phyloP scores from a whole-genome alignment of 1,284 basidiomycete genomes.

The Hymenochaete sp. region DNA sequence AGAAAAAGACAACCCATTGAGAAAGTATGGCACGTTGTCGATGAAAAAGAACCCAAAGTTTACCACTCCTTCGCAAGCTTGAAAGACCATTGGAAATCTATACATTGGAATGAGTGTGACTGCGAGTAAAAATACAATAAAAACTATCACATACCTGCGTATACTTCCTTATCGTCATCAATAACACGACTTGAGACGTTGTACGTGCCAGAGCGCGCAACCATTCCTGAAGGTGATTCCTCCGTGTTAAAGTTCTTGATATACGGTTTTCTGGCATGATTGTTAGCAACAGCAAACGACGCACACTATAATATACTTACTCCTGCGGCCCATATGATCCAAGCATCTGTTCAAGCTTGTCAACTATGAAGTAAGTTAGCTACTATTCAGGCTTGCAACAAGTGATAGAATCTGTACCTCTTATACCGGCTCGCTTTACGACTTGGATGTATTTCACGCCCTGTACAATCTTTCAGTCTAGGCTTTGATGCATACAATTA shows the following conservation, averaged over 20 bases:
- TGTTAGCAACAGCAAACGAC: neutral
- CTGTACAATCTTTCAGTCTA: constrained; percentile 28
- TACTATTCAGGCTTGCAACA: neutral
- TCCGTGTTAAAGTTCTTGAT: constrained; percentile 68
- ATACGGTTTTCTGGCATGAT: constrained; percentile 41
- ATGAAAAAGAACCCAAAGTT: constrained; percentile 17
- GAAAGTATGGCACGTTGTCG: neutral
- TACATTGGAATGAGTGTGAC: constrained; percentile 13
- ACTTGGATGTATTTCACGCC: constrained; percentile 80
- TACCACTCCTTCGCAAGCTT: constrained; percentile 79
- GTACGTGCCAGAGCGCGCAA: constrained; percentile 74
- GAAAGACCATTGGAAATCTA: constrained; percentile 79
- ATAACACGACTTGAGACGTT: constrained; percentile 69
- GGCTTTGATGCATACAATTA: neutral
- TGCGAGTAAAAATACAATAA: neutral
- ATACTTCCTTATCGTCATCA: constrained; percentile 74
- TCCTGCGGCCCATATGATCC: constrained; percentile 75
- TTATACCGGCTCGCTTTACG: constrained; percentile 68
- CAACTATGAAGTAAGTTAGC: constrained; percentile 47
- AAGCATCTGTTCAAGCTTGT: constrained; percentile 85
- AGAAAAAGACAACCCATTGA: neutral
- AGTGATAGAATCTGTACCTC: constrained; percentile 35
- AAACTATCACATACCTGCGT: constrained; percentile 48
- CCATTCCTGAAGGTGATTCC: constrained; percentile 72
- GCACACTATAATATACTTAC: neutral